Evolutionary conservation across 202 grass and related monocot genomes (phyloP).

Genomic region (Bolboschoenoplectus hybrid): DNA sequence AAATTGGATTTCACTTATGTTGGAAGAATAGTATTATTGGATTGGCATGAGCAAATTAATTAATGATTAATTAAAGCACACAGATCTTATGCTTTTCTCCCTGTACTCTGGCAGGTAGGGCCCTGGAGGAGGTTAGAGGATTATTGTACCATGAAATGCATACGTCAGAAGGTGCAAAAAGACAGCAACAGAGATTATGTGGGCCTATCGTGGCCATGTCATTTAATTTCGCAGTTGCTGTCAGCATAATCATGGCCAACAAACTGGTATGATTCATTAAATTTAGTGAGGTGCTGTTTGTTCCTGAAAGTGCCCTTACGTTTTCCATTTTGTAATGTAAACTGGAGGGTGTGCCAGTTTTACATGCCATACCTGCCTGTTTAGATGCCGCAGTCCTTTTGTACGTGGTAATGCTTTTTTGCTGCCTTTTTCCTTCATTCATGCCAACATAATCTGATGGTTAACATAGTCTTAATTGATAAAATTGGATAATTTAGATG

Average conservation of each 20-base stretch:
- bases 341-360: background rate
- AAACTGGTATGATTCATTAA: constrained; percentile 70
- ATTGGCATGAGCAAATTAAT: background rate
- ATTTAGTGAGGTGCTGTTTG: background rate
- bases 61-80: background rate
- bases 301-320: background rate
- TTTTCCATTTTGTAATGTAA: background rate
- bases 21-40: constrained; percentile 17
- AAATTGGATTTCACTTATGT: background rate
- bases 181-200: constrained; percentile 80
- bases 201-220: constrained; percentile 77
- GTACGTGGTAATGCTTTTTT: constrained; percentile 6
- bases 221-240: constrained; percentile 91
- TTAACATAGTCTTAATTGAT: background rate
- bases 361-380: background rate
- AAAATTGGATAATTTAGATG: background rate
- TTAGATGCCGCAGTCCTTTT: background rate
- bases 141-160: constrained; percentile 78
- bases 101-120: constrained; percentile 48
- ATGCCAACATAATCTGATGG: background rate
- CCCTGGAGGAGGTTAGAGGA: constrained; percentile 72
- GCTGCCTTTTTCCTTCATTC: background rate
- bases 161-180: constrained; percentile 89
- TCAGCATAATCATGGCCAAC: constrained; percentile 98
- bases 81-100: background rate